Evolutionary conservation across 2,329 filamentous ascomycete genomes (phyloP).

Genomic region (Talaromyces sp.): DNA sequence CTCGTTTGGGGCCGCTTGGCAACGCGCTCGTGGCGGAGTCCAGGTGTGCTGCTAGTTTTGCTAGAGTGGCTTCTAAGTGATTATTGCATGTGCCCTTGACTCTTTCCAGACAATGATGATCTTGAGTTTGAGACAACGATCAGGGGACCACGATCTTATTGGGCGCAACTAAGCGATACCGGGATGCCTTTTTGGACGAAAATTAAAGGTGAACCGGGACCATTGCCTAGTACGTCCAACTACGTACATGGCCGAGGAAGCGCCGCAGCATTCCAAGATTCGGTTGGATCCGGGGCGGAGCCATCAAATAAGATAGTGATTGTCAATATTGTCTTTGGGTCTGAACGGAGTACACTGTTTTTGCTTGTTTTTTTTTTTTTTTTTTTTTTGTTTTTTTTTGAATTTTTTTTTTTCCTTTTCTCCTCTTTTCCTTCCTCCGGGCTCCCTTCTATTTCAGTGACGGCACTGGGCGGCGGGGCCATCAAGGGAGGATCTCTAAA

Average conservation of each 20-base stretch:
- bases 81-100: constrained; percentile 4
- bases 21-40: constrained; percentile 11
- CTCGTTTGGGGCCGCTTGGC: constrained; percentile 15
- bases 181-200: not conserved
- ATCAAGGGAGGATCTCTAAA: constrained; percentile 7
- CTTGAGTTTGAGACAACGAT: constrained; percentile 13
- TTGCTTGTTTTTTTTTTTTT: too few relatives aligned
- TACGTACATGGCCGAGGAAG: constrained; percentile 6
- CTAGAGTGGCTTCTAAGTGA: not conserved
- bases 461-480: constrained; percentile 3
- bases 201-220: not conserved
- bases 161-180: not conserved
- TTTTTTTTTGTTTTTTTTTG: too few relatives aligned
- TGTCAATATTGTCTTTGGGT: constrained; percentile 1
- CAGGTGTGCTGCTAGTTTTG: not conserved
- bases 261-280: constrained; percentile 5
- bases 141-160: constrained; percentile 4
- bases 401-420: constrained; percentile 3
- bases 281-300: constrained; percentile 6
- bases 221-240: not conserved
- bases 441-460: not conserved
- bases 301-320: constrained; percentile 9
- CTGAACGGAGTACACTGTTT: not conserved
- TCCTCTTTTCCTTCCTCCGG: not conserved
- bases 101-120: constrained; percentile 5